Base-by-base conservation (phyloP, 176 grass and related monocot species). In the Aegilops umbellulata region DNA sequence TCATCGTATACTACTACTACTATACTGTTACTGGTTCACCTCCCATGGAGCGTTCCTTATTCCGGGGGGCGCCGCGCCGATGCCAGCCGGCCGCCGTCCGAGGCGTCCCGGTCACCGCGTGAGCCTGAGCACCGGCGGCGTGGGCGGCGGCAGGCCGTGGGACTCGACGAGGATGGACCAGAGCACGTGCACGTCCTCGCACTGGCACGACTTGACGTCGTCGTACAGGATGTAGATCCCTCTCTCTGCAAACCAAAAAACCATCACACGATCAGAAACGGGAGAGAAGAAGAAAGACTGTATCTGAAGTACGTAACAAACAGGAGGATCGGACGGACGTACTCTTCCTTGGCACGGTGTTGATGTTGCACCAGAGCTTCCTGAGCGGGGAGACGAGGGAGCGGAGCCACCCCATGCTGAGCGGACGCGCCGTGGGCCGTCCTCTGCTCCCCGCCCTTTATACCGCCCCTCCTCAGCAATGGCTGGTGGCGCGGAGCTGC, bases 161-260 rank as follows among this genome's bases (percentile, higher is more conserved):
- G 91, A 82, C 82, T 90, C 73, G 2, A 86, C 67, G 29, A 90
- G 82, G 72, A 93, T 93, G 0, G 92, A 88, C 92, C 92, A 93
- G 17, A 93, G 82, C 58, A 90, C 85, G 66, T 90, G 88, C 92
- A 93, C 88, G 79, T 93, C 92, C 80, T 93, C 92, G 92, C 79
- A 90, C n/a, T 87, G 88, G 86, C 88, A 93, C 36, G 86, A 90
- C 92, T 88, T 93, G 30, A 93, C 92, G 51, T 93, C 92, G 25
- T 90, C 88, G 66, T 88, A 93, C 23, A 93, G 82, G 60, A 86
- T 88, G 82, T 88, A 88, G 76, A 93, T 88, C 61, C 86, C 88
- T 63, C 78, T 77, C 78, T 86, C 88, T 88, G 82, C 67, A 66
- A 26, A 7, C 3, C 1, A 39, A 60, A 17, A 6, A 6, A 22